Evolutionary conservation across 225 moss, liverwort and hornwort species (phyloP).

Genomic region (Sphagnum contortum): DNA sequence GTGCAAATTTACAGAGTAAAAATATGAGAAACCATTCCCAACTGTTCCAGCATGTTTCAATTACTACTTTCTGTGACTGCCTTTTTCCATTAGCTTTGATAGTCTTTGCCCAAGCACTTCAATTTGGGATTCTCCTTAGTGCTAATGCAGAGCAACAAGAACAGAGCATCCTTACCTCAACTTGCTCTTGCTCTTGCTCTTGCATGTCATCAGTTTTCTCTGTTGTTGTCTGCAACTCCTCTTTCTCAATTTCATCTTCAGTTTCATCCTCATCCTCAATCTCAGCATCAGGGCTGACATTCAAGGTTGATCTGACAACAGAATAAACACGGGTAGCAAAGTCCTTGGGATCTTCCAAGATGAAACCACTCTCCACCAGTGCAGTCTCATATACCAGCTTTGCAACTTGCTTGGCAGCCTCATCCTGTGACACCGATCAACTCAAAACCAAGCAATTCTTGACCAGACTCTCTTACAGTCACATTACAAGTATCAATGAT

Average conservation of each 20-base stretch:
- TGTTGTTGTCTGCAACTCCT: conserved; percentile 24
- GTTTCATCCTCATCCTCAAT: conserved; percentile 57
- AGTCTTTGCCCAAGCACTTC: no score
- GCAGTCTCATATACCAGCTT: conserved; percentile 84
- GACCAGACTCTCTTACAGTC: neutral
- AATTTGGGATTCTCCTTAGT: neutral
- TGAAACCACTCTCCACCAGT: conserved; percentile 87
- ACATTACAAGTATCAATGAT: neutral
- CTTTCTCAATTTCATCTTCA: conserved; percentile 49
- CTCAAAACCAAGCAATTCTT: no score
- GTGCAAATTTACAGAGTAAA: neutral
- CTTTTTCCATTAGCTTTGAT: no score
- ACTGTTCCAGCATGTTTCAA: no score
- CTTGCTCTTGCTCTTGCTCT: neutral
- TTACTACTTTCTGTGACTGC: no score
- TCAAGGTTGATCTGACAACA: conserved; percentile 75
- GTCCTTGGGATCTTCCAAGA: conserved; percentile 84
- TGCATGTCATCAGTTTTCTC: conserved; percentile 16
- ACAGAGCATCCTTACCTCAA: neutral
- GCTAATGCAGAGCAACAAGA: neutral
- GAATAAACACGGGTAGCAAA: conserved; percentile 76
- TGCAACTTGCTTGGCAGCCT: conserved; percentile 66
- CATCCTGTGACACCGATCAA: conserved; percentile 39
- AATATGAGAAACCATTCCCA: neutral
- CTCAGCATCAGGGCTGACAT: conserved; percentile 73